Conservation (phyloP, 331 rosid species). For the Cucumis variabilis region DNA sequence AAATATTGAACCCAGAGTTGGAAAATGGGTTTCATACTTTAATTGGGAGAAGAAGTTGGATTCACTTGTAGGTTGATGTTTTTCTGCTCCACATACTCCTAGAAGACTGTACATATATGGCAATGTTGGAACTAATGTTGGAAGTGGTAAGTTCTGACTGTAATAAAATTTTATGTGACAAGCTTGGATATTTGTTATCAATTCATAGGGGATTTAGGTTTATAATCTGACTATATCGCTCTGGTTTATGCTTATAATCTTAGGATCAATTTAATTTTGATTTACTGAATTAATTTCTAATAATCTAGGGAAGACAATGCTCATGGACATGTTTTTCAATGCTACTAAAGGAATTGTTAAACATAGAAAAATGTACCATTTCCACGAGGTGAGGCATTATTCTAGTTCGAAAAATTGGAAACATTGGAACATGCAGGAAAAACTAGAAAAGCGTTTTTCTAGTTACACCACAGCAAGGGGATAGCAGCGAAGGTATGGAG, state of each 20-base stretch:
- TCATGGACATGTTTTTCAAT: slow-evolving; percentile 96
- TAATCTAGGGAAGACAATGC: slow-evolving; percentile 91
- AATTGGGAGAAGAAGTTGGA: too few relatives aligned
- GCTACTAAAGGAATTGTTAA: slow-evolving; percentile 84
- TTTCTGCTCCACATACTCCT: slow-evolving; percentile 86
- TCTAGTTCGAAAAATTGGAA: too few relatives aligned
- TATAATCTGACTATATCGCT: neutral
- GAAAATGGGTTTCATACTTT: too few relatives aligned
- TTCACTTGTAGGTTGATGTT: too few relatives aligned
- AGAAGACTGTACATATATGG: slow-evolving; percentile 95
- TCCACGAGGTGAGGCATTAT: too few relatives aligned
- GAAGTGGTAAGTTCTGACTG: slow-evolving; percentile 70
- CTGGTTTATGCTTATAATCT: neutral
- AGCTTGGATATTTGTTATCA: slow-evolving; percentile 31
- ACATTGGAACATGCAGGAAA: too few relatives aligned
- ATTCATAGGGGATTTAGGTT: too few relatives aligned
- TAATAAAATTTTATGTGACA: slow-evolving; percentile 22
- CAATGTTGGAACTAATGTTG: too few relatives aligned
- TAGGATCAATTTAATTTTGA: neutral
- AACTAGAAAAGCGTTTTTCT: too few relatives aligned
- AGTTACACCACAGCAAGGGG: too few relatives aligned
- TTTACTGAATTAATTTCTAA: slow-evolving; percentile 26
- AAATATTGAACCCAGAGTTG: slow-evolving; percentile 70
- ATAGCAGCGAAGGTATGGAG: too few relatives aligned
- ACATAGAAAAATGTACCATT: too few relatives aligned